Conservation (phyloP, 2,329 filamentous ascomycete genomes). For the Colletotrichum echinochloae region DNA sequence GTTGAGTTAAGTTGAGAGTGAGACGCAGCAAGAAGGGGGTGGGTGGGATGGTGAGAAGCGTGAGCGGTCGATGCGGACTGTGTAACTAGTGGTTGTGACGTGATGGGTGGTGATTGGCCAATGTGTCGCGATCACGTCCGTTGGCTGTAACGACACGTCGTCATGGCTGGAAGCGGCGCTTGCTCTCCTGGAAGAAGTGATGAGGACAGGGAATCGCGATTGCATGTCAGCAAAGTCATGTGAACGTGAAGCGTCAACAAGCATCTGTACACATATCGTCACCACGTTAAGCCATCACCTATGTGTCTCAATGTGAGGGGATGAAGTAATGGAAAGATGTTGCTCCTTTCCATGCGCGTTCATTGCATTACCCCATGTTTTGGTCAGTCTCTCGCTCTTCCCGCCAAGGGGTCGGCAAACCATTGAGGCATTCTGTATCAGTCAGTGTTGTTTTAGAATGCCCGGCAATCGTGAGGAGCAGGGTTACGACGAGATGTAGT, state of each 20-base stretch:
- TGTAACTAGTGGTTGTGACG: slow-evolving; percentile 10
- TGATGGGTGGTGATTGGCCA: slow-evolving; percentile 29
- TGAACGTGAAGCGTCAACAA: not conserved
- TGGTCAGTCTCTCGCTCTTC: not conserved
- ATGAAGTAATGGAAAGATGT: not conserved
- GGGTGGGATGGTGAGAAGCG: slow-evolving; percentile 2
- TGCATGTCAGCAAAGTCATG: not conserved
- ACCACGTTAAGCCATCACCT: not conserved
- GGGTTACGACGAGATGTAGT: not conserved
- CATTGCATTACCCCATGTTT: not conserved
- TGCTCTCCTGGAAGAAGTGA: not conserved
- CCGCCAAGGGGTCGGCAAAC: not conserved
- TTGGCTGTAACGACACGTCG: slow-evolving; percentile 30
- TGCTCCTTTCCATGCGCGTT: too few relatives aligned
- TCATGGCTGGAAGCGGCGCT: not conserved
- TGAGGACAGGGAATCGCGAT: not conserved
- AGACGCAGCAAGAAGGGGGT: not conserved
- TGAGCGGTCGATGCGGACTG: slow-evolving; percentile 6
- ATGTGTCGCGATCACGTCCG: slow-evolving; percentile 4
- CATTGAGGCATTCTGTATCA: not conserved
- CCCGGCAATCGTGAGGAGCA: not conserved
- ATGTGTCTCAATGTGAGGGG: not conserved
- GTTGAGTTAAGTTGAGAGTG: slow-evolving; percentile 6
- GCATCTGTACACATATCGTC: too few relatives aligned
- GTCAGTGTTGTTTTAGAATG: too few relatives aligned